Conservation (phyloP, 116 monocot genomes). For the Zostera marina region DNA sequence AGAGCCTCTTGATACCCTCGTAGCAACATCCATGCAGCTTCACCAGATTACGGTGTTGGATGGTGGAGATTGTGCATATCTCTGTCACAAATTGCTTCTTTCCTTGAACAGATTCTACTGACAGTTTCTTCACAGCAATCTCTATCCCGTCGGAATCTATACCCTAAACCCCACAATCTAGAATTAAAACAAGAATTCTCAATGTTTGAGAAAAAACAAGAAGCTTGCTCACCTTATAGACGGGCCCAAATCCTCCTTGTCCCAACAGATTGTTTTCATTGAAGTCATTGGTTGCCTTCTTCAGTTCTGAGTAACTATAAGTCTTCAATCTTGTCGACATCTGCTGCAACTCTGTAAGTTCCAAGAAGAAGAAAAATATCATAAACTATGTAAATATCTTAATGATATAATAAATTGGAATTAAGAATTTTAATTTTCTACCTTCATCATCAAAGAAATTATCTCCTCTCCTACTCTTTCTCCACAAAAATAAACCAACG, state of each 20-base stretch:
- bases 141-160: slow-evolving; percentile 36
- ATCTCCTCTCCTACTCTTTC: not conserved
- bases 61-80: slow-evolving; percentile 48
- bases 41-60: slow-evolving; percentile 64
- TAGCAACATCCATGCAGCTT: slow-evolving; percentile 58
- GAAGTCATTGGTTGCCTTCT: slow-evolving; percentile 10
- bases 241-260: slow-evolving; percentile 60
- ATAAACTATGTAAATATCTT: too few species aligned
- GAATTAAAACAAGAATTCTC: not conserved
- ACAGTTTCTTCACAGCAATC: slow-evolving; percentile 48
- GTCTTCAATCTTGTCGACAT: slow-evolving; percentile 1
- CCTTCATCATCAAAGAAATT: slow-evolving; percentile 7
- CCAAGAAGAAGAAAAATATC: not conserved
- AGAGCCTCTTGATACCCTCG: slow-evolving; percentile 35
- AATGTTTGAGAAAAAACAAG: too few species aligned
- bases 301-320: slow-evolving; percentile 9
- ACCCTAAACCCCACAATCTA: slow-evolving; percentile 29
- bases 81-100: slow-evolving; percentile 53
- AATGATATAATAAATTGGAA: not conserved
- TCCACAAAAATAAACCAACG: slow-evolving; percentile 1
- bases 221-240: slow-evolving; percentile 27
- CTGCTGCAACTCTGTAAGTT: slow-evolving; percentile 4
- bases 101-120: slow-evolving; percentile 40
- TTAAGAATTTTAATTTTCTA: not conserved
- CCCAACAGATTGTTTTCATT: slow-evolving; percentile 29